phyloP scores from a whole-genome alignment of 805 yeast genomes.

The Wickerhamiella slavikovae region DNA sequence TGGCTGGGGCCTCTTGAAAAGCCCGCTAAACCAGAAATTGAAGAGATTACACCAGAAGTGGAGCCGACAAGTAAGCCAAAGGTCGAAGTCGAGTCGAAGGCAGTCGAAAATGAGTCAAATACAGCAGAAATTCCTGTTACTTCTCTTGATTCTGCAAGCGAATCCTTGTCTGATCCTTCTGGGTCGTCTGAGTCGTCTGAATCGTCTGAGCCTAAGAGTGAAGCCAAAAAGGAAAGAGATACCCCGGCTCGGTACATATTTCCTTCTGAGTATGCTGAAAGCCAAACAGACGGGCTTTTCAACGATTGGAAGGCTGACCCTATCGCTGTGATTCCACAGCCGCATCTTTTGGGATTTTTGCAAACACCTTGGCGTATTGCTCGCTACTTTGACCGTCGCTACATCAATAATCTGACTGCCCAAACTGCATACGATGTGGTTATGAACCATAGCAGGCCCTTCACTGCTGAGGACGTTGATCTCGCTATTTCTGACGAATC shows the following conservation, averaged over 20 bases:
- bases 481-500: constrained; percentile 42
- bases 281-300: constrained; percentile 41
- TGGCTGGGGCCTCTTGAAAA: constrained; percentile 69
- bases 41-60: constrained; percentile 5
- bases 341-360: constrained; percentile 58
- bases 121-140: background rate
- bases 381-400: constrained; percentile 56
- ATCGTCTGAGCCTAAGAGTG: background rate
- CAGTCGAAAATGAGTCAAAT: background rate
- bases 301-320: constrained; percentile 31
- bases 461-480: constrained; percentile 23
- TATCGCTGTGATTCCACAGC: constrained; percentile 50
- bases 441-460: constrained; percentile 33
- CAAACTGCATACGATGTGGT: constrained; percentile 32
- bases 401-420: constrained; percentile 48
- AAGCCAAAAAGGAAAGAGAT: background rate
- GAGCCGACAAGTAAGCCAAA: constrained; percentile 2
- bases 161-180: background rate
- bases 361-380: constrained; percentile 57
- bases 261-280: constrained; percentile 28
- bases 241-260: too few species aligned
- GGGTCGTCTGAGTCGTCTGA: background rate
- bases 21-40: constrained; percentile 15
- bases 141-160: background rate
- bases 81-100: background rate